These are phyloP conservation scores for Forsythia viridissima DNA, from an alignment of 257 asterid genomes.

Conservation along the genomic window DNA sequence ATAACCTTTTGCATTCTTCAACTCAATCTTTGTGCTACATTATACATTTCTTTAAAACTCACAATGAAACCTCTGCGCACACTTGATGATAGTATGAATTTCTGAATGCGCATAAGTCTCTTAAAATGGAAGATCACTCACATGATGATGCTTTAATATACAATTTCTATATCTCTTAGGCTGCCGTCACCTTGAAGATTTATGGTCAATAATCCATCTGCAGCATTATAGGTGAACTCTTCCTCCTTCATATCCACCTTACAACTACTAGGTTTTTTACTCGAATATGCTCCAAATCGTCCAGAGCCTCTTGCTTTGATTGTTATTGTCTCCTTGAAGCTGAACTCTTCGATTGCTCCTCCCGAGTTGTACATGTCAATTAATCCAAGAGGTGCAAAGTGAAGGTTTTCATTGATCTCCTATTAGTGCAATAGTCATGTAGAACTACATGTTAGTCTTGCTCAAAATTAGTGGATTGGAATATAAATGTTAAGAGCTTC, in stretches of 20 bases:
- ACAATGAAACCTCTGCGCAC: neutral
- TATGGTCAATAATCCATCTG: constrained; percentile 48
- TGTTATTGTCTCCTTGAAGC: constrained; percentile 23
- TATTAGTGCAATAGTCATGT: constrained; percentile 2
- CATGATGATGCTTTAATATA: neutral
- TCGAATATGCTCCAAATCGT: constrained; percentile 70
- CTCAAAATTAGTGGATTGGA: neutral
- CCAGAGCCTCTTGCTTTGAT: constrained; percentile 57
- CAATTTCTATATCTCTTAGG: constrained; percentile 36
- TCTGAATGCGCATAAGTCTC: neutral
- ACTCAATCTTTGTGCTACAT: neutral
- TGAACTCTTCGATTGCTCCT: constrained; percentile 47
- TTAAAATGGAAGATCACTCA: neutral
- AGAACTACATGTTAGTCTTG: constrained; percentile 3
- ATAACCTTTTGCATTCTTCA: neutral
- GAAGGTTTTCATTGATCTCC: constrained; percentile 26
- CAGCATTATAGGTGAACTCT: constrained; percentile 43
- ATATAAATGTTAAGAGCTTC: neutral
- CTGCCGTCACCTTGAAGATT: constrained; percentile 45
- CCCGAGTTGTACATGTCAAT: constrained; percentile 62
- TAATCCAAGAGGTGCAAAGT: constrained; percentile 57
- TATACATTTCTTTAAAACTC: neutral
- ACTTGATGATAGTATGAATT: neutral
- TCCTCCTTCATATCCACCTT: constrained; percentile 43
- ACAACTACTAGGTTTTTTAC: constrained; percentile 48